phyloP scores from a whole-genome alignment of 2,329 filamentous ascomycete species.

The Cordyceps farinosa region DNA sequence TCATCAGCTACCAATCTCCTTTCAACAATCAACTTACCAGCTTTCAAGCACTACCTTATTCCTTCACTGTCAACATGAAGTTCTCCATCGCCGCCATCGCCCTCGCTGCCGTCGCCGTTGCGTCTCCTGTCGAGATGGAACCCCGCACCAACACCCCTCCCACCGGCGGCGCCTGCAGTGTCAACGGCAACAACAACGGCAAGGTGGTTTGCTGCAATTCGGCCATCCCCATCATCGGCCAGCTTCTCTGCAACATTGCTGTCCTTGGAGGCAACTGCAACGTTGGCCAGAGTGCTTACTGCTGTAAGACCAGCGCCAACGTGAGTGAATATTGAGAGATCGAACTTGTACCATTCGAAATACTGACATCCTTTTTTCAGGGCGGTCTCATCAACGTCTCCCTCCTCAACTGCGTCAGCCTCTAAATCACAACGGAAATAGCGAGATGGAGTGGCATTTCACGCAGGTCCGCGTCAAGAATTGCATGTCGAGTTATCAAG shows the following conservation, averaged over 20 bases:
- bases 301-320: neutral
- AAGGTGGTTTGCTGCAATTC: constrained; percentile 11
- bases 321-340: neutral
- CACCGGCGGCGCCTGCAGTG: neutral
- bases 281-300: neutral
- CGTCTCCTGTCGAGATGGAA: neutral
- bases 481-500: no score
- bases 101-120: neutral
- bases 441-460: no score
- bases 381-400: neutral
- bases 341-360: neutral
- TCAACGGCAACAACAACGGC: constrained; percentile 3
- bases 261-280: neutral
- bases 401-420: neutral
- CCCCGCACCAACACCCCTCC: neutral
- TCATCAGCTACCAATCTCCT: neutral
- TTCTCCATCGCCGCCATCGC: constrained; percentile 2
- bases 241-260: constrained; percentile 8
- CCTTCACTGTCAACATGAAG: constrained; percentile 7
- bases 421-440: neutral
- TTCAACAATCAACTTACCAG: neutral
- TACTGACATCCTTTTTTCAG: neutral
- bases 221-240: constrained; percentile 7
- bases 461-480: no score
- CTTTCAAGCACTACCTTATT: neutral